Conservation (phyloP, 1,139 yeast genomes). For the Diutina mesorugosa region DNA sequence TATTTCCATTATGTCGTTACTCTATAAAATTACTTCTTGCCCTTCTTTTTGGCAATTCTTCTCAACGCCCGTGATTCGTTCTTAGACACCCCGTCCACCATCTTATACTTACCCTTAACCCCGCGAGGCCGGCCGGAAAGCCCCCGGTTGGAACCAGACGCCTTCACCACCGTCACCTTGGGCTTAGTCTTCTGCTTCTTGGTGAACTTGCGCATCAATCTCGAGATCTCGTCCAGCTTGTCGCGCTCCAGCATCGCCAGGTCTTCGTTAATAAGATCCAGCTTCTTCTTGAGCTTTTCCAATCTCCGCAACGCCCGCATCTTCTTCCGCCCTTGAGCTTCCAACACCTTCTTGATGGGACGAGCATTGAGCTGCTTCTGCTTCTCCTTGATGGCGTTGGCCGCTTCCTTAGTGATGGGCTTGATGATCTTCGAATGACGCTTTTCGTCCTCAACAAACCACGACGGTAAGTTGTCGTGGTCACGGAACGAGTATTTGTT, state of each 20-base stretch:
- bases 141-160: slow-evolving; percentile 78
- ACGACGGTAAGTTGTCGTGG: slow-evolving; percentile 78
- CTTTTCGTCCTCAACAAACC: slow-evolving; percentile 92
- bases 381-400: slow-evolving; percentile 81
- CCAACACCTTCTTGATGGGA: slow-evolving; percentile 94
- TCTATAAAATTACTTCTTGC: background rate
- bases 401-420: slow-evolving; percentile 96
- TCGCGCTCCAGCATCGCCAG: slow-evolving; percentile 79
- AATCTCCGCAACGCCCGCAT: slow-evolving; percentile 82
- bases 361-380: slow-evolving; percentile 86
- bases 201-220: slow-evolving; percentile 69
- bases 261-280: slow-evolving; percentile 85
- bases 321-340: slow-evolving; percentile 95
- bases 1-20: background rate
- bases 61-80: slow-evolving; percentile 90
- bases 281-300: slow-evolving; percentile 87
- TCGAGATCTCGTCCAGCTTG: slow-evolving; percentile 85
- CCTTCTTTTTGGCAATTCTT: slow-evolving; percentile 68
- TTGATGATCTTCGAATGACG: slow-evolving; percentile 73
- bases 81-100: slow-evolving; percentile 98
- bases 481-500: slow-evolving; percentile 89
- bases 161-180: slow-evolving; percentile 79
- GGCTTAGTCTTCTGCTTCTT: slow-evolving; percentile 71
- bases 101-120: slow-evolving; percentile 92
- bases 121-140: slow-evolving; percentile 94